Evolutionary conservation across 2,329 filamentous ascomycete genomes (phyloP).

Genomic region (Aspergillus terreus): DNA sequence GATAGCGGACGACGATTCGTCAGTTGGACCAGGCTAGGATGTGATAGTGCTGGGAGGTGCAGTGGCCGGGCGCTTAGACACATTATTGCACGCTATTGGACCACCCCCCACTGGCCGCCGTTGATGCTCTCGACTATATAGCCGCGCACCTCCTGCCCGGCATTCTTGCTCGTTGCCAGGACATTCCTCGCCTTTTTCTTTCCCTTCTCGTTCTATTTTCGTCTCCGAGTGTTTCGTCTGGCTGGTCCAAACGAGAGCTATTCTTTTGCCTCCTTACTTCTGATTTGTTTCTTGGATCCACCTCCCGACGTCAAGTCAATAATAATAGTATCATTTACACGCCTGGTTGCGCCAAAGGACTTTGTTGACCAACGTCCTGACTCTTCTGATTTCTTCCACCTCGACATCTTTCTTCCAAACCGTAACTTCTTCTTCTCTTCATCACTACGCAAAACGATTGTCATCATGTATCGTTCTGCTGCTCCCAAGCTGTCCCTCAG

Average conservation of each 20-base stretch:
- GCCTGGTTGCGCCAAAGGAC: constrained; percentile 17
- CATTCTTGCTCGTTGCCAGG: constrained; percentile 21
- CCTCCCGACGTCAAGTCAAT: constrained; percentile 15
- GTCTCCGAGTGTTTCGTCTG: constrained; percentile 32
- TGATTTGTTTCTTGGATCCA: constrained; percentile 16
- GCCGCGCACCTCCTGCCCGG: constrained; percentile 23
- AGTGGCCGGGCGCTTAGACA: constrained; percentile 17
- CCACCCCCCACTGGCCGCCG: constrained; percentile 1
- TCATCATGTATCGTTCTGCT: constrained; percentile 22
- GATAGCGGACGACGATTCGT: constrained; percentile 5
- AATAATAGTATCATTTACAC: constrained; percentile 25
- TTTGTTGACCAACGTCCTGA: constrained; percentile 36
- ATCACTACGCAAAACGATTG: not conserved
- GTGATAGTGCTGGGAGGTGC: constrained; percentile 17
- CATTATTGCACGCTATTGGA: constrained; percentile 11
- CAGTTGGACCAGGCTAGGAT: constrained; percentile 4
- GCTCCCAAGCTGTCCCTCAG: constrained; percentile 47
- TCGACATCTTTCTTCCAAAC: constrained; percentile 9
- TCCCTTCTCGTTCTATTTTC: constrained; percentile 31
- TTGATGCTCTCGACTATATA: constrained; percentile 26
- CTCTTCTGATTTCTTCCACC: constrained; percentile 10
- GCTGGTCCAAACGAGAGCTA: constrained; percentile 41
- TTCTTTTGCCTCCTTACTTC: constrained; percentile 13
- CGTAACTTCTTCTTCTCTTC: not conserved
- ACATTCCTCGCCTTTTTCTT: constrained; percentile 31